A percentile compares a stretch with the other conserved stretches of the same genome.
Evolutionary conservation across 345 rosid genomes (phyloP).

Genomic region (Aquilaria sinensis): DNA sequence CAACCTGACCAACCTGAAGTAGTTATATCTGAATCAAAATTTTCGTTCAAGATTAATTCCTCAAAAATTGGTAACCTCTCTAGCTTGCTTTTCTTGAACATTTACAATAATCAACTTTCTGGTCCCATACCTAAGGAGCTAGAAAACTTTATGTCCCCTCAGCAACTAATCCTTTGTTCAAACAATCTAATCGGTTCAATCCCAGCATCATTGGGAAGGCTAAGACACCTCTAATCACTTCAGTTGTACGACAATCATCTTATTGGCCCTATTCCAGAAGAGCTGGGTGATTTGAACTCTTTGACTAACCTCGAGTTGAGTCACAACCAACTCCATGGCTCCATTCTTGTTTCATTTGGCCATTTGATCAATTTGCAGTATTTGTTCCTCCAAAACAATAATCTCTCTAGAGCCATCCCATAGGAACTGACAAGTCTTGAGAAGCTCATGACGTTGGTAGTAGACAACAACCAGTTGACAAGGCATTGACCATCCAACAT

Average conservation of each 20-base stretch:
- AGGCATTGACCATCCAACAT: constrained; percentile 17
- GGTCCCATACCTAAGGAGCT: constrained; percentile 19
- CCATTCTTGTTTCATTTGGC: constrained; percentile 18
- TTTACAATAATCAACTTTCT: constrained; percentile 13
- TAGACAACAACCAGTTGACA: constrained; percentile 12
- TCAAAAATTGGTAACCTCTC: constrained; percentile 15
- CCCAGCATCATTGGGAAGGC: too few relatives aligned
- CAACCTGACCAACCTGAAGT: too few relatives aligned
- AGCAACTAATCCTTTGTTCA: too few relatives aligned
- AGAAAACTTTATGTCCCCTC: neutral
- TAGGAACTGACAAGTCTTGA: neutral
- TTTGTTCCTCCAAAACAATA: too few relatives aligned
- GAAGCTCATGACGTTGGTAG: neutral
- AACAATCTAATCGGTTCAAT: neutral
- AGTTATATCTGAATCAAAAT: constrained; percentile 3
- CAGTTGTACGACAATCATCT: too few relatives aligned
- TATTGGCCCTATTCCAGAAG: too few relatives aligned
- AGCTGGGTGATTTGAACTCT: too few relatives aligned
- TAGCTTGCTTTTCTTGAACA: constrained; percentile 3
- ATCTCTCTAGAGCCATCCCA: constrained; percentile 7
- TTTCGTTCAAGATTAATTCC: constrained; percentile 12
- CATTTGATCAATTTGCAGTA: neutral
- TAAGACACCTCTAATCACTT: too few relatives aligned
- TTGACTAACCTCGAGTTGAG: constrained; percentile 18
- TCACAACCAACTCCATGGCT: constrained; percentile 18